These are phyloP conservation scores for Hyaloscypha hepaticicola DNA, from an alignment of 495 filamentous ascomycete genomes.

Conservation along the genomic window DNA sequence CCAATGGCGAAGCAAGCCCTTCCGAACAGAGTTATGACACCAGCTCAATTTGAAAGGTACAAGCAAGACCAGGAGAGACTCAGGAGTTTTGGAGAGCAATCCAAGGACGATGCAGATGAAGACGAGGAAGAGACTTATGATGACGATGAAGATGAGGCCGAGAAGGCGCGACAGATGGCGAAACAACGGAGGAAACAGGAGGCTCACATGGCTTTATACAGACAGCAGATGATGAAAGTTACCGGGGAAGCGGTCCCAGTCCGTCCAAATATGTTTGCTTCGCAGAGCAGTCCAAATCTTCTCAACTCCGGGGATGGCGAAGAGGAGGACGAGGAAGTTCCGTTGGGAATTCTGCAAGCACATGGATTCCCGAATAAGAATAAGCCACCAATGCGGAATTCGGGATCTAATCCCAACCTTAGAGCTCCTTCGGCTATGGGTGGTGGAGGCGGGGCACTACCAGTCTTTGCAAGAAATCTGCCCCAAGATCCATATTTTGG, in stretches of 20 bases:
- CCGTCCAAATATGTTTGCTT: constrained; percentile 37
- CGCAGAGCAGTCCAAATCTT: constrained; percentile 57
- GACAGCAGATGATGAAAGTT: constrained; percentile 97
- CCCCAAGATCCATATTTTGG: constrained; percentile 90
- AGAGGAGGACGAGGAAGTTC: constrained; percentile 85
- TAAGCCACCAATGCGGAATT: constrained; percentile 70
- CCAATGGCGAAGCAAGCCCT: constrained; percentile 42
- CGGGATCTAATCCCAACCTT: constrained; percentile 64
- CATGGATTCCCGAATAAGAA: constrained; percentile 90
- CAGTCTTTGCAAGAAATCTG: constrained; percentile 82
- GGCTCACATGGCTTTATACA: constrained; percentile 84
- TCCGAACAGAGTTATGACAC: constrained; percentile 80
- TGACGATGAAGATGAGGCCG: constrained; percentile 83
- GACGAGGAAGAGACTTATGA: constrained; percentile 57
- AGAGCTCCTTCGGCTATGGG: constrained; percentile 40
- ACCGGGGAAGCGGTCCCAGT: constrained; percentile 60
- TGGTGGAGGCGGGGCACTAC: constrained; percentile 53
- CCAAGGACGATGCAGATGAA: constrained; percentile 39
- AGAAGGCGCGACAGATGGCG: constrained; percentile 68
- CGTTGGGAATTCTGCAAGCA: constrained; percentile 82
- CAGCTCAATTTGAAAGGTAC: constrained; percentile 82
- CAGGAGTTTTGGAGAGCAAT: constrained; percentile 47
- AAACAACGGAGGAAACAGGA: constrained; percentile 86
- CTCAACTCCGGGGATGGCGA: constrained; percentile 38
- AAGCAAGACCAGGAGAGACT: constrained; percentile 72